These are phyloP conservation scores for Acanthamoeba culbertsoni DNA, from an alignment of 208 protist species.

Conservation along the genomic window DNA sequence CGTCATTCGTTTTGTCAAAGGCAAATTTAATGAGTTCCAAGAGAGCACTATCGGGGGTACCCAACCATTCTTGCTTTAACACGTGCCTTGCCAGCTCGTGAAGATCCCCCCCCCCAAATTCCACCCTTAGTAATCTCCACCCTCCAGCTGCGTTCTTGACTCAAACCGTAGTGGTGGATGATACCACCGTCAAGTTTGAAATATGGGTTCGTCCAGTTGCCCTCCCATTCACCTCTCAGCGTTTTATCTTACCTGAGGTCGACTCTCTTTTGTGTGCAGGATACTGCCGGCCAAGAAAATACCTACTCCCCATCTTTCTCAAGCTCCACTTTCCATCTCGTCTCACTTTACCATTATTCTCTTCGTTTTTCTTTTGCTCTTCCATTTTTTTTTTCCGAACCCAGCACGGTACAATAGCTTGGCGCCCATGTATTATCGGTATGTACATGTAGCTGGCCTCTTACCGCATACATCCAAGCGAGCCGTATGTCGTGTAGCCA, in stretches of 20 bases:
- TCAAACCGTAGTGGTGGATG: conserved; percentile 89
- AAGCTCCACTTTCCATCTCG: background rate
- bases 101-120: no score
- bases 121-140: background rate
- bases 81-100: no score
- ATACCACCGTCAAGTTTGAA: conserved; percentile 91
- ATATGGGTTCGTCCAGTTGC: conserved; percentile 83
- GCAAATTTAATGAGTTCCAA: conserved; percentile 93
- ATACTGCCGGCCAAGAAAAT: background rate
- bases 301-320: background rate
- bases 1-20: conserved; percentile 90
- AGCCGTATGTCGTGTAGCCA: no score
- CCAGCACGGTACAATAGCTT: conserved; percentile 59
- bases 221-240: background rate
- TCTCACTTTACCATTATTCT: conserved; percentile 66
- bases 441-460: background rate
- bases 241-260: background rate
- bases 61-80: background rate
- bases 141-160: conserved; percentile 90
- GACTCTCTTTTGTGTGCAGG: background rate
- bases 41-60: conserved; percentile 91
- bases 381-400: background rate
- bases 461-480: no score
- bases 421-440: conserved; percentile 91
- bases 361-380: conserved; percentile 3